Evolutionary conservation across 2,329 filamentous ascomycete species (phyloP).

Genomic region (Bipolaris zeicola): DNA sequence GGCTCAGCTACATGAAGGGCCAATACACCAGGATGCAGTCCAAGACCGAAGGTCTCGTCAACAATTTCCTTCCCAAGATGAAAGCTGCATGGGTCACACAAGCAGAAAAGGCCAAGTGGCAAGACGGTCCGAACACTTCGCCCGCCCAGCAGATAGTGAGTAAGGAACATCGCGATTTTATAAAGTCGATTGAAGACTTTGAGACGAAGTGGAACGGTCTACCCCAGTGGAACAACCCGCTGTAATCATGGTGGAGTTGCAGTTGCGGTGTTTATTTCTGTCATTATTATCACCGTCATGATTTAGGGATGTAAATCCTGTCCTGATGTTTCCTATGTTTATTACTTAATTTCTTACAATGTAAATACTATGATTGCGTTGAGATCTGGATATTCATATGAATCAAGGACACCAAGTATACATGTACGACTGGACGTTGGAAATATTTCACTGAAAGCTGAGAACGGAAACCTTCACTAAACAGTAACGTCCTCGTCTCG

Average conservation of each 20-base stretch:
- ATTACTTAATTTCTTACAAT: too few relatives aligned
- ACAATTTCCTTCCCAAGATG: neutral
- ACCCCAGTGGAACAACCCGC: neutral
- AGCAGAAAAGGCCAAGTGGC: neutral
- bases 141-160: neutral
- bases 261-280: too few relatives aligned
- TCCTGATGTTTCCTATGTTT: too few relatives aligned
- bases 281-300: too few relatives aligned
- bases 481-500: too few relatives aligned
- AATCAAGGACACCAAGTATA: too few relatives aligned
- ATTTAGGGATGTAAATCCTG: too few relatives aligned
- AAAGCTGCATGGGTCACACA: neutral
- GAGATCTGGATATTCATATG: too few relatives aligned
- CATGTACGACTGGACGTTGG: too few relatives aligned
- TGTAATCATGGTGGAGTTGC: neutral
- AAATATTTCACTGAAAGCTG: too few relatives aligned
- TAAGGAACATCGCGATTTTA: neutral
- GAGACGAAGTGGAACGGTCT: neutral
- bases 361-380: too few relatives aligned
- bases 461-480: too few relatives aligned
- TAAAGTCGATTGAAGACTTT: neutral
- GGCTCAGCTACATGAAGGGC: constrained; percentile 1
- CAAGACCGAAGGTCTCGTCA: neutral
- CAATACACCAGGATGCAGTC: neutral
- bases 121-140: neutral